Conservation (phyloP, 1,284 basidiomycete species). For the Athelia psychrophila region DNA sequence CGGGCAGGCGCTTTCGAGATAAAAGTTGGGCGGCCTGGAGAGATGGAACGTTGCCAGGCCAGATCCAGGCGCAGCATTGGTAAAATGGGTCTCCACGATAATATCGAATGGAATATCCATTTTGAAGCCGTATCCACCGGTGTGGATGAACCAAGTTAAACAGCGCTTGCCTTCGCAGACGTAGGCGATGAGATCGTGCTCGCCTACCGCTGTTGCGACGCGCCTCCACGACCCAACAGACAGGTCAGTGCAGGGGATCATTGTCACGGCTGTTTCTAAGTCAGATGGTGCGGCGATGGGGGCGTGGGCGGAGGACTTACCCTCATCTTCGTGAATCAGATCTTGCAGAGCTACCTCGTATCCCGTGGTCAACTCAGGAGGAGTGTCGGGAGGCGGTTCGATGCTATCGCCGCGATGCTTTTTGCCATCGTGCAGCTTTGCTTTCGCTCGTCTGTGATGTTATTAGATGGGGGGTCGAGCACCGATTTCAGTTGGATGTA, state of each 20-base stretch:
- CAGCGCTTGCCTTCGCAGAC: constrained; percentile 61
- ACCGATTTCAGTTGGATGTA: constrained; percentile 25
- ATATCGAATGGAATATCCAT: constrained; percentile 75
- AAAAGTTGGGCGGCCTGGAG: constrained; percentile 64
- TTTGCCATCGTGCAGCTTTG: constrained; percentile 65
- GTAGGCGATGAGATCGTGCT: constrained; percentile 72
- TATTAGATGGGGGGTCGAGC: neutral
- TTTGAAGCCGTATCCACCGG: constrained; percentile 71
- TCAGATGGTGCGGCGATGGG: constrained; percentile 9
- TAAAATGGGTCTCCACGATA: constrained; percentile 57
- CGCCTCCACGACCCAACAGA: constrained; percentile 76
- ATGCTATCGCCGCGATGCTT: constrained; percentile 34
- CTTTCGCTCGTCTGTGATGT: constrained; percentile 66
- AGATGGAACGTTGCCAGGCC: constrained; percentile 63
- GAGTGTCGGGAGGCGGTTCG: constrained; percentile 45
- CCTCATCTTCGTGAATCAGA: constrained; percentile 70
- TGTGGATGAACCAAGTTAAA: constrained; percentile 76
- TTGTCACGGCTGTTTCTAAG: constrained; percentile 54
- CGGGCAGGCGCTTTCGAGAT: constrained; percentile 45
- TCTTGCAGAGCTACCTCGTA: constrained; percentile 58
- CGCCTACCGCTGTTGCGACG: constrained; percentile 49
- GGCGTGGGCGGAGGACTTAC: constrained; percentile 38
- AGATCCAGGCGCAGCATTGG: constrained; percentile 49
- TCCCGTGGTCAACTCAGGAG: constrained; percentile 49
- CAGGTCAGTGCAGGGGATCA: constrained; percentile 73